Evolutionary conservation across 257 asterid species (phyloP).

Genomic region (Fraxinus quadrangulata): DNA sequence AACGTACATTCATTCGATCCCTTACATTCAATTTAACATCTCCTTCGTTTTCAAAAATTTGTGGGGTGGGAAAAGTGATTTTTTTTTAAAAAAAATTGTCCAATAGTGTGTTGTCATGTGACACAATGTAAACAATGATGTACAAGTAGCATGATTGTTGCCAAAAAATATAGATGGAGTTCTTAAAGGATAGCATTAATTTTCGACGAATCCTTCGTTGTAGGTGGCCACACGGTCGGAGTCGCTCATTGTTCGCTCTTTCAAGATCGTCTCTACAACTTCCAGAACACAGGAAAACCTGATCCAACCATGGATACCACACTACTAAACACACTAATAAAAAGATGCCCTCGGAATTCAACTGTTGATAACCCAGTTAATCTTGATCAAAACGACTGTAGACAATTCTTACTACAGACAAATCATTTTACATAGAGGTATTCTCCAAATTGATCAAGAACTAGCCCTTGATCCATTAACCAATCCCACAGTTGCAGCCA

Average conservation of each 20-base stretch:
- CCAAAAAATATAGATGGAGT: too few relatives aligned
- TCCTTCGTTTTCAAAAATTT: too few relatives aligned
- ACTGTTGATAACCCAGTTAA: constrained; percentile 31
- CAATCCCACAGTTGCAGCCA: constrained; percentile 35
- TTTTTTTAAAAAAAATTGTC: too few relatives aligned
- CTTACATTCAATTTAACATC: too few relatives aligned
- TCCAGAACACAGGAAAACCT: constrained; percentile 36
- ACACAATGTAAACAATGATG: too few relatives aligned
- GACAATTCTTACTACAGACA: constrained; percentile 58
- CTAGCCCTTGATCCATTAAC: constrained; percentile 49
- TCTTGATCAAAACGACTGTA: constrained; percentile 54
- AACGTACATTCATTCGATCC: too few relatives aligned
- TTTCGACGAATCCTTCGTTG: background rate
- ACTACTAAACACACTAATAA: constrained; percentile 28
- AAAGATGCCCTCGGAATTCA: constrained; percentile 40
- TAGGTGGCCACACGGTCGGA: constrained; percentile 78
- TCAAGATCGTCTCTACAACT: constrained; percentile 55
- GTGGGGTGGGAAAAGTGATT: too few relatives aligned
- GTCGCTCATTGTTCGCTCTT: constrained; percentile 54
- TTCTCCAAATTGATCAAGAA: constrained; percentile 60
- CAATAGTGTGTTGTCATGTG: too few relatives aligned
- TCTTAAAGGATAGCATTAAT: background rate
- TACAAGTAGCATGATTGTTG: too few relatives aligned
- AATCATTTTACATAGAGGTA: constrained; percentile 41
- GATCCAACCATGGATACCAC: constrained; percentile 54